These are phyloP conservation scores for Apiotrichum akiyoshidainum DNA, from an alignment of 1,284 basidiomycete genomes.

Conservation along the genomic window DNA sequence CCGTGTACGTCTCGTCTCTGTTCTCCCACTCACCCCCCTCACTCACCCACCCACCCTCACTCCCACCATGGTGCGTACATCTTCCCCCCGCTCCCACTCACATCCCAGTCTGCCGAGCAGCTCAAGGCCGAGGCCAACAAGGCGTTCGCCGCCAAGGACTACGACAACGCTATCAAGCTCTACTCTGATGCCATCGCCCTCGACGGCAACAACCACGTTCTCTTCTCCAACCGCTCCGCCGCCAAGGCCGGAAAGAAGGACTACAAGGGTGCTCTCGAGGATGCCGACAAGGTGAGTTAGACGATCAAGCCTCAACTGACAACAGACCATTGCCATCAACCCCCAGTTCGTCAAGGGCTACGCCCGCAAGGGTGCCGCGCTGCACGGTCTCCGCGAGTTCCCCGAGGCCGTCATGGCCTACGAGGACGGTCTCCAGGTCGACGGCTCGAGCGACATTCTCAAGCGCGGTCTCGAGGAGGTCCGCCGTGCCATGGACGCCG, in stretches of 20 bases:
- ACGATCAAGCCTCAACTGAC: conserved; percentile 8
- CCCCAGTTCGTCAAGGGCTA: conserved; percentile 88
- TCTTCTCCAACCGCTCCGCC: conserved; percentile 91
- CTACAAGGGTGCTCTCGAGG: conserved; percentile 73
- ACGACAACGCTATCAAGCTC: conserved; percentile 72
- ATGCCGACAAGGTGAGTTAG: conserved; percentile 77
- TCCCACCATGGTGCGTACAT: neutral
- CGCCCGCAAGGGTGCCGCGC: conserved; percentile 88
- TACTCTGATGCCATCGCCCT: conserved; percentile 84
- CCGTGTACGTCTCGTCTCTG: neutral
- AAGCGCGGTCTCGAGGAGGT: conserved; percentile 86
- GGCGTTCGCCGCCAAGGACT: conserved; percentile 89
- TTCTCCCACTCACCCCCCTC: no score
- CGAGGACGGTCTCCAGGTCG: conserved; percentile 71
- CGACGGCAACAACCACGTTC: conserved; percentile 78
- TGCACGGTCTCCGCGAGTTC: conserved; percentile 76
- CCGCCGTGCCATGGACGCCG: conserved; percentile 59
- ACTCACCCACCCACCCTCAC: neutral
- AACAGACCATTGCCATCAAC: conserved; percentile 64
- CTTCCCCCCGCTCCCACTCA: neutral
- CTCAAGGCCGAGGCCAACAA: conserved; percentile 95
- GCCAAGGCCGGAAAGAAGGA: conserved; percentile 79
- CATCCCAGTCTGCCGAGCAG: conserved; percentile 50
- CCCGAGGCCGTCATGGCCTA: conserved; percentile 70
- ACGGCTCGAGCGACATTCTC: conserved; percentile 70